These are phyloP conservation scores for Maudiozyma humilis DNA, from an alignment of 1,139 yeast genomes.

Conservation along the genomic window DNA sequence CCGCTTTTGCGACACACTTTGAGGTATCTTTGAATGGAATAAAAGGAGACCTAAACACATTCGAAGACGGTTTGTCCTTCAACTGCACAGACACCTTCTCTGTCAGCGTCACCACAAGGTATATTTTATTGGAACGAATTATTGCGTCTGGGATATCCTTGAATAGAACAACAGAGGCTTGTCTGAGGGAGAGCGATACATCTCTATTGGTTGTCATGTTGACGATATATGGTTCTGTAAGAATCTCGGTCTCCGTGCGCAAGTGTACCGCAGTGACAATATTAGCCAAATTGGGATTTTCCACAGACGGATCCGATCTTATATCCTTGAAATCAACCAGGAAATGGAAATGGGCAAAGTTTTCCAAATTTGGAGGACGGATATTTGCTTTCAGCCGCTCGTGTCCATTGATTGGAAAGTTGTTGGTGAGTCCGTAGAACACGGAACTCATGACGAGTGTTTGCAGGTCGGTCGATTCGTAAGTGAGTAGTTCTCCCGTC, in stretches of 20 bases:
- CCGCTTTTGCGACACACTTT: constrained; percentile 31
- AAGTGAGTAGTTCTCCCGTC: constrained; percentile 56
- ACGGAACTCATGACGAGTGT: constrained; percentile 60
- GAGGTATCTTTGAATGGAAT: constrained; percentile 15
- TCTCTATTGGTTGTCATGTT: constrained; percentile 50
- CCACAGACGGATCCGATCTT: constrained; percentile 47
- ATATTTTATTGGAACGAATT: constrained; percentile 53
- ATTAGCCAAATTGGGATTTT: constrained; percentile 59
- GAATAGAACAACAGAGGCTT: constrained; percentile 71
- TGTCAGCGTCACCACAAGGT: constrained; percentile 58
- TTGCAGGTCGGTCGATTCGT: constrained; percentile 41
- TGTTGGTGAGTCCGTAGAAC: constrained; percentile 63
- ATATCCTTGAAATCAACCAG: constrained; percentile 74
- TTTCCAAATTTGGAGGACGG: constrained; percentile 18
- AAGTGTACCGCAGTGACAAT: constrained; percentile 67
- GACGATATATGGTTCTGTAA: constrained; percentile 76
- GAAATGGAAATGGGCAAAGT: constrained; percentile 52
- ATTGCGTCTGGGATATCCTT: constrained; percentile 70
- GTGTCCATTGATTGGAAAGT: constrained; percentile 49
- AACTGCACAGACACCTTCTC: constrained; percentile 41
- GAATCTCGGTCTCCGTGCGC: constrained; percentile 53
- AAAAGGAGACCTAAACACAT: constrained; percentile 18
- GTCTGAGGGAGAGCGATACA: constrained; percentile 50
- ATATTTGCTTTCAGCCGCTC: constrained; percentile 22
- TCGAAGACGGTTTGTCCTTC: not conserved